These are phyloP conservation scores for Canavalia ensiformis DNA, from an alignment of 306 rosid species.

Conservation along the genomic window DNA sequence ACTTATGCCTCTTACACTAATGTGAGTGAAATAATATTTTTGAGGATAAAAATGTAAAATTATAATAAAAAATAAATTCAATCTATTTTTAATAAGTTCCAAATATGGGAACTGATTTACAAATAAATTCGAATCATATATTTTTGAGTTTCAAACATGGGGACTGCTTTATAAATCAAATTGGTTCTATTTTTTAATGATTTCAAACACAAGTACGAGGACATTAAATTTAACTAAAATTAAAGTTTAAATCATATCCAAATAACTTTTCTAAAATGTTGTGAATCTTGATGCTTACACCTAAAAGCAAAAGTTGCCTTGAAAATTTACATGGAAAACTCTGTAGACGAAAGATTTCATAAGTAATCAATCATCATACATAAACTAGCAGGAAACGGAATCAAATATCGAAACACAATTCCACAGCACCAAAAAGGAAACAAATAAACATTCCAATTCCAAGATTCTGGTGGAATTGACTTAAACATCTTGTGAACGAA, in stretches of 20 bases:
- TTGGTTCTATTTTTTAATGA: neutral
- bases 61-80: neutral
- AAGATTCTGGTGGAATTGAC: slow-evolving; percentile 86
- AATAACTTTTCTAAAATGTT: neutral
- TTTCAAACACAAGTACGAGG: slow-evolving; percentile 6
- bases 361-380: slow-evolving; percentile 14
- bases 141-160: neutral
- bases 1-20: neutral
- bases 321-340: neutral
- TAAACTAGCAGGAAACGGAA: slow-evolving; percentile 78
- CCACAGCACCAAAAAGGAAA: slow-evolving; percentile 89
- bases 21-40: slow-evolving; percentile 13
- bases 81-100: neutral
- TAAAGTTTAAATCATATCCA: neutral
- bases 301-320: neutral
- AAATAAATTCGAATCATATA: neutral
- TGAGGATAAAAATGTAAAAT: neutral
- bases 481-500: slow-evolving; percentile 89
- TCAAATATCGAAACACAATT: slow-evolving; percentile 72
- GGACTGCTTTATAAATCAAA: neutral
- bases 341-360: neutral
- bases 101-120: neutral
- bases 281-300: neutral
- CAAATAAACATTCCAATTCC: slow-evolving; percentile 91
- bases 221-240: neutral